Evolutionary conservation across 2,329 filamentous ascomycete species (phyloP), one percentile per base, ranked within the genome.

Genomic region (Colletotrichum navitas): DNA sequence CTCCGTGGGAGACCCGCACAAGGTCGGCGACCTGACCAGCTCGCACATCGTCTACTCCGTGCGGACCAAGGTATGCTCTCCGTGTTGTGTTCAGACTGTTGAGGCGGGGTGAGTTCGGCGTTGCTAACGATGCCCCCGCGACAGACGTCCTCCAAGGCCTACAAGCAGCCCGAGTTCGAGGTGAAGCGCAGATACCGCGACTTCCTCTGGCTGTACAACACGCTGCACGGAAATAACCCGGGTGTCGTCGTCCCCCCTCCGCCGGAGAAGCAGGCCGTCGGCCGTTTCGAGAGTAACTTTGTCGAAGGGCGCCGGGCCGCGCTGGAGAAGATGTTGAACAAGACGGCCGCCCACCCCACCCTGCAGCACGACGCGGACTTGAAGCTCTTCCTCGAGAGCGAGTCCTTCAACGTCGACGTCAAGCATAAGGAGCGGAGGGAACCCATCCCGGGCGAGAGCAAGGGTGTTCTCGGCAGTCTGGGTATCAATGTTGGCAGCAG

Each of bases 31-130:
- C 82, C 83, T 98, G 80, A 98, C 96, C 11, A 97, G 93, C 81
- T 97, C 95, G 74, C 96, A 99, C 81, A 99, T 97, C 74, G 96
- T 98, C 59, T 99, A 99, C 83, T 94, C 94, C 77, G 96, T 99
- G 74, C 89, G 93, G 78, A 99, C 96, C 70, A 96, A 93, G 90
- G 94, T 96, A 86, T 72, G 76, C 63, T 24, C 16, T 41, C 16
- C 45, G 18, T 21, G 6, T 12, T 24, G n/a, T 29, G 1, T 24
- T 47, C 4, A 29, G 24, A 45, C 11, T 24, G 18, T 45, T 24
- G 41, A 59, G 29, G 58, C 26, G 41, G 58, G 26, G 18, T 7
- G 24, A 29, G 41, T 43, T 43, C 7, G 43, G 26, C 18, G 26
- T 49, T 69, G 65, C 77, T 79, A 64, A 76, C 65, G 41, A 7